Conservation (phyloP, 1,284 basidiomycete genomes). For the Ganoderma lucidum region DNA sequence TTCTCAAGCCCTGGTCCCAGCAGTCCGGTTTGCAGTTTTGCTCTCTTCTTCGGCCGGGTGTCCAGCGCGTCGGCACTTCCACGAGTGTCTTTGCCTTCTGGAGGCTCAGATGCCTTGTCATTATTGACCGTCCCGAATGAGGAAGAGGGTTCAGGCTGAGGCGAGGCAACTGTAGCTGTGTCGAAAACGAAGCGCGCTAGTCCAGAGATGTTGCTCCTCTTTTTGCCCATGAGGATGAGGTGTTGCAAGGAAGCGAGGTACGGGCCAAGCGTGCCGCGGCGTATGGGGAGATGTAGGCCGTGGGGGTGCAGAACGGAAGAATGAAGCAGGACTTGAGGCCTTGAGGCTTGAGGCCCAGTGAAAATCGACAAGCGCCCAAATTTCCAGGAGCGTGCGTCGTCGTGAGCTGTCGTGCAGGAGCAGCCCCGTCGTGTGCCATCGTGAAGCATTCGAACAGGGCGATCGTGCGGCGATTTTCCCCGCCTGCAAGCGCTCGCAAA, state of each 20-base stretch:
- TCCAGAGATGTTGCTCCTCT: constrained; percentile 53
- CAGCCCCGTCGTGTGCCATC: too few relatives aligned
- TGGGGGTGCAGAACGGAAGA: not conserved
- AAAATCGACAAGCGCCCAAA: too few relatives aligned
- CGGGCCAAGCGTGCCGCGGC: not conserved
- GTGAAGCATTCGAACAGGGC: too few relatives aligned
- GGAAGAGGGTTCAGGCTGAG: not conserved
- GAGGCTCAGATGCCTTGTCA: not conserved
- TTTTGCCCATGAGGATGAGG: constrained; percentile 45
- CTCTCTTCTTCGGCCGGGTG: constrained; percentile 42
- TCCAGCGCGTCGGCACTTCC: constrained; percentile 8
- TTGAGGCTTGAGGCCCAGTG: too few relatives aligned
- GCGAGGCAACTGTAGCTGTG: constrained; percentile 6
- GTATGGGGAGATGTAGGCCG: not conserved
- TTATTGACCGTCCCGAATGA: not conserved
- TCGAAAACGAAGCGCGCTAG: constrained; percentile 58
- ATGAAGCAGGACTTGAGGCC: not conserved
- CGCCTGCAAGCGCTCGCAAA: too few relatives aligned
- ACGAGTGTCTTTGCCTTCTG: not conserved
- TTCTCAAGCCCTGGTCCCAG: constrained; percentile 46
- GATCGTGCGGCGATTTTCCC: too few relatives aligned
- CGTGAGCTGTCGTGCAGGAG: too few relatives aligned
- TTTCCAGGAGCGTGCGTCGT: too few relatives aligned
- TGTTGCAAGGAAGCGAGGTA: not conserved
- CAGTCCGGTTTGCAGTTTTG: constrained; percentile 39